Percentiles rank a stretch among this genome's conserved stretches.
These are phyloP conservation scores for Porcisia hertigi DNA, from an alignment of 208 protist species.

Conservation along the genomic window DNA sequence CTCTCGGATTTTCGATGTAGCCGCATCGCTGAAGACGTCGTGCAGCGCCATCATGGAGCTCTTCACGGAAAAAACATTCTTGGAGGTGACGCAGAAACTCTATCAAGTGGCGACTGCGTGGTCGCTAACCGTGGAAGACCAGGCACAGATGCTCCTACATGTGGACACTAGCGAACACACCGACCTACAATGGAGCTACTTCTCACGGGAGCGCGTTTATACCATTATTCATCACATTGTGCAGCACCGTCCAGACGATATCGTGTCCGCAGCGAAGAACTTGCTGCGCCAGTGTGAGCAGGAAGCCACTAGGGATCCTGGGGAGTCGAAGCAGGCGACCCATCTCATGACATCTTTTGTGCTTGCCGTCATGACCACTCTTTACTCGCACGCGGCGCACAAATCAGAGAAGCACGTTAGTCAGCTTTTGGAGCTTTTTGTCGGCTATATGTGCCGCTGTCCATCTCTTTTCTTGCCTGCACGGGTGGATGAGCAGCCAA, in stretches of 20 bases:
- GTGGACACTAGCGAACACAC: slow-evolving; percentile 32
- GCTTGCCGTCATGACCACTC: slow-evolving; percentile 49
- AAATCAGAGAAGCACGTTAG: slow-evolving; percentile 28
- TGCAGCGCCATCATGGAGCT: slow-evolving; percentile 55
- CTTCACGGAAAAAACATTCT: slow-evolving; percentile 61
- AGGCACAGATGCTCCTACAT: slow-evolving; percentile 63
- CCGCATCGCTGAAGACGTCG: slow-evolving; percentile 55
- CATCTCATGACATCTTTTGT: slow-evolving; percentile 75
- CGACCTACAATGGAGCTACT: slow-evolving; percentile 49
- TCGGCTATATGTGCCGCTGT: slow-evolving; percentile 33
- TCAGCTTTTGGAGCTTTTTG: slow-evolving; percentile 53
- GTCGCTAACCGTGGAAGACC: slow-evolving; percentile 58
- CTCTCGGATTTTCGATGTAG: slow-evolving; percentile 52
- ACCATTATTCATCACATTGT: slow-evolving; percentile 50
- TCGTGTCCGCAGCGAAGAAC: slow-evolving; percentile 30
- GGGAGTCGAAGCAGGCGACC: slow-evolving; percentile 33
- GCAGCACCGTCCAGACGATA: slow-evolving; percentile 24
- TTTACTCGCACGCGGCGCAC: slow-evolving; percentile 14
- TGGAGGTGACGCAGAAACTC: slow-evolving; percentile 46
- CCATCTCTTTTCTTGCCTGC: slow-evolving; percentile 13
- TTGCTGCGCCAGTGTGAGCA: slow-evolving; percentile 36
- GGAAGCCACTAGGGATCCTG: slow-evolving; percentile 22
- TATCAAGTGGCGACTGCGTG: slow-evolving; percentile 42
- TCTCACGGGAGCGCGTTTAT: slow-evolving; percentile 44
- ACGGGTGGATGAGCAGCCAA: slow-evolving; percentile 29